phyloP scores from a whole-genome alignment of 2,329 filamentous ascomycete species.

The Nemania abortiva region DNA sequence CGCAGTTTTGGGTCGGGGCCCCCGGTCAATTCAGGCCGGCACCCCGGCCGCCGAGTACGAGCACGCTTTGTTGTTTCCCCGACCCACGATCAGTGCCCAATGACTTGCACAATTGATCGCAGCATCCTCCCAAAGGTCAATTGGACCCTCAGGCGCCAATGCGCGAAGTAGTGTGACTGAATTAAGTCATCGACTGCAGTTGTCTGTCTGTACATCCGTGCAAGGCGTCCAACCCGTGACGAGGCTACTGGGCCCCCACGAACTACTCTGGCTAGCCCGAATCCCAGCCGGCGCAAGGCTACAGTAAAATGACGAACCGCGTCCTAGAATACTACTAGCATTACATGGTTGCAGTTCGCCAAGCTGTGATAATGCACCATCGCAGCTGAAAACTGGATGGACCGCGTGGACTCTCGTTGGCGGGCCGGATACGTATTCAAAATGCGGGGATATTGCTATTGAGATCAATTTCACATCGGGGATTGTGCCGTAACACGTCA shows the following conservation, averaged over 20 bases:
- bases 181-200: slow-evolving; percentile 28
- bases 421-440: slow-evolving; percentile 23
- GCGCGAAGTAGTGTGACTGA: slow-evolving; percentile 39
- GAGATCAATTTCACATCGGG: slow-evolving; percentile 15
- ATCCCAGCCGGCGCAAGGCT: slow-evolving; percentile 30
- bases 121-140: slow-evolving; percentile 42
- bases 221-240: slow-evolving; percentile 34
- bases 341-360: slow-evolving; percentile 27
- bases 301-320: slow-evolving; percentile 5
- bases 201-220: slow-evolving; percentile 6
- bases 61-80: slow-evolving; percentile 41
- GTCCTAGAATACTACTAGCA: slow-evolving; percentile 1
- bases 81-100: slow-evolving; percentile 49
- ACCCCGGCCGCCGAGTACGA: slow-evolving; percentile 41
- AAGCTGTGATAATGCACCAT: slow-evolving; percentile 34
- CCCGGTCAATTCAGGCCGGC: slow-evolving; percentile 41
- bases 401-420: not conserved
- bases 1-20: slow-evolving; percentile 35
- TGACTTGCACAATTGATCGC: slow-evolving; percentile 38
- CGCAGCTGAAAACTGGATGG: slow-evolving; percentile 11
- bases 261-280: slow-evolving; percentile 12
- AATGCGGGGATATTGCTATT: slow-evolving; percentile 1
- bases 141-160: slow-evolving; percentile 37
- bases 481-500: slow-evolving; percentile 42
- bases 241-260: slow-evolving; percentile 36